These are phyloP conservation scores for Solanum sejunctum DNA, from an alignment of 257 asterid species.

Conservation along the genomic window DNA sequence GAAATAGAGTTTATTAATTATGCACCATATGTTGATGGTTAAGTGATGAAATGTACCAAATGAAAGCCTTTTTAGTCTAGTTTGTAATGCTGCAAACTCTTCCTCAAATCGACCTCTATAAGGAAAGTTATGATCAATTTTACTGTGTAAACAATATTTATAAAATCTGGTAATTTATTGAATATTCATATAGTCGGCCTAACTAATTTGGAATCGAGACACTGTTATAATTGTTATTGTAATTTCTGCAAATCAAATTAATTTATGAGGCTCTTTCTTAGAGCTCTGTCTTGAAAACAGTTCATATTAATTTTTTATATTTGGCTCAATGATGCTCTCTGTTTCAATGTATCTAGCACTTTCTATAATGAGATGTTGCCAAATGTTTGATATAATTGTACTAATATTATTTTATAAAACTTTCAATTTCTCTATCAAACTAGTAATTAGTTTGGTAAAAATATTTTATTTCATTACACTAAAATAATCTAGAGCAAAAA, in stretches of 20 bases:
- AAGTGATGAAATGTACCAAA: not conserved
- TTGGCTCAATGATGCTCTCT: not conserved
- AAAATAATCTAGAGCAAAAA: not conserved
- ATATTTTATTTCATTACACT: not conserved
- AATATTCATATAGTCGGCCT: not conserved
- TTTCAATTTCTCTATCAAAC: not conserved
- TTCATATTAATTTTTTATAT: not conserved
- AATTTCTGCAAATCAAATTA: not conserved
- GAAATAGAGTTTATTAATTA: no score
- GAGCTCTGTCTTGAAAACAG: not conserved
- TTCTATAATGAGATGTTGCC: not conserved
- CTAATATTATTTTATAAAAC: not conserved
- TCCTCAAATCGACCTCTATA: not conserved
- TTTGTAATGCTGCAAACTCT: not conserved
- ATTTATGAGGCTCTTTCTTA: not conserved
- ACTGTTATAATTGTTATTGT: not conserved
- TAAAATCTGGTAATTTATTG: not conserved
- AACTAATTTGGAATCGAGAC: not conserved
- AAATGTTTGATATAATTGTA: not conserved
- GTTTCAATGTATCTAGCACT: not conserved
- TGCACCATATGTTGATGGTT: no score
- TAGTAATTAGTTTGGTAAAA: not conserved
- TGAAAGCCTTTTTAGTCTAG: not conserved
- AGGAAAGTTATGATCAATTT: not conserved
- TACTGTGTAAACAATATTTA: no score